phyloP scores from a whole-genome alignment of 1,139 yeast species.

The Pichia sp. region DNA sequence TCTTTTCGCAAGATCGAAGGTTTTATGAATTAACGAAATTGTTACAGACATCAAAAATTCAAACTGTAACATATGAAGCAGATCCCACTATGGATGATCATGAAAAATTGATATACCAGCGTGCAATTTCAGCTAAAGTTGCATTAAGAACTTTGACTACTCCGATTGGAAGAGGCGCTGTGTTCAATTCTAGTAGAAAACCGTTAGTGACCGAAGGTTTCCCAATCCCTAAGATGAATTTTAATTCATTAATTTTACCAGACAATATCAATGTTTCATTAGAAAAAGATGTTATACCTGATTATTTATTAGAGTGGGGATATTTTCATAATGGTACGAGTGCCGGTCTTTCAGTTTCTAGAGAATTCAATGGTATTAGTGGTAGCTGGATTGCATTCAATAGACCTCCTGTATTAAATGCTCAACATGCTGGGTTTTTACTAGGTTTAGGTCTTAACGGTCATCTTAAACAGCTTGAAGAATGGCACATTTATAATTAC shows the following conservation, averaged over 20 bases:
- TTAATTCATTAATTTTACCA: conserved; percentile 62
- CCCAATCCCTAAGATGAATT: conserved; percentile 70
- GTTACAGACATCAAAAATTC: conserved; percentile 64
- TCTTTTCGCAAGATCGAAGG: conserved; percentile 74
- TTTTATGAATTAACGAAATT: conserved; percentile 70
- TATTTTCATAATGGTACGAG: conserved; percentile 90
- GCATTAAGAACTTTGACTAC: conserved; percentile 70
- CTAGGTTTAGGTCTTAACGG: conserved; percentile 90
- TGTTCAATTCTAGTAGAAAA: conserved; percentile 59
- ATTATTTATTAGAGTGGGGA: conserved; percentile 67
- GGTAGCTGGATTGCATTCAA: conserved; percentile 94
- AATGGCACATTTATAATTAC: conserved; percentile 95
- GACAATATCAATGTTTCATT: conserved; percentile 55
- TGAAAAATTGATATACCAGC: conserved; percentile 51
- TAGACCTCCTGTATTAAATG: conserved; percentile 60
- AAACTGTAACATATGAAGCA: conserved; percentile 31
- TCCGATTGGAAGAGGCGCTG: conserved; percentile 74
- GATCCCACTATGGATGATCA: conserved; percentile 42
- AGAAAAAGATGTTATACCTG: conserved; percentile 48
- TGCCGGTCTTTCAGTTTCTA: conserved; percentile 73
- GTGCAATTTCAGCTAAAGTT: conserved; percentile 56
- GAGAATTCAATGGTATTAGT: conserved; percentile 61
- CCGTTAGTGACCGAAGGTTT: conserved; percentile 84
- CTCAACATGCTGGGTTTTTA: conserved; percentile 94
- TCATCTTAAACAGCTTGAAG: conserved; percentile 74